These are phyloP conservation scores for Yamadazyma endophytica DNA, from an alignment of 805 yeast genomes.

Conservation along the genomic window DNA sequence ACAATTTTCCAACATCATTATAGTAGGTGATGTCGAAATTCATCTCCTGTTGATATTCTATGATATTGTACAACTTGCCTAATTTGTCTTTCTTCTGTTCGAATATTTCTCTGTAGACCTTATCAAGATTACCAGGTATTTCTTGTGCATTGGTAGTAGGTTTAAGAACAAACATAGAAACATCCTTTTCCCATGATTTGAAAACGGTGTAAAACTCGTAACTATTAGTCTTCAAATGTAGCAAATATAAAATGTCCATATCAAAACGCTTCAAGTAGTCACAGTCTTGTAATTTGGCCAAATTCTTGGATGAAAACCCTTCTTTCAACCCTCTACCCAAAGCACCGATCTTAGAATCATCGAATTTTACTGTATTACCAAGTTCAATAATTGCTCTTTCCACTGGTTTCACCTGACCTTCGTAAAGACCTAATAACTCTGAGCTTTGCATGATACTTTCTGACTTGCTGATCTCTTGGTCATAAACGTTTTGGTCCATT, in stretches of 20 bases:
- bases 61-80: conserved; percentile 37
- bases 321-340: conserved; percentile 79
- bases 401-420: conserved; percentile 59
- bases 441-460: conserved; percentile 63
- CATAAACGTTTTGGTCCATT: conserved; percentile 63
- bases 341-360: conserved; percentile 70
- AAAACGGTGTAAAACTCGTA: conserved; percentile 71
- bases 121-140: conserved; percentile 50
- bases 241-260: conserved; percentile 57
- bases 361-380: conserved; percentile 71
- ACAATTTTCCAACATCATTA: conserved; percentile 51
- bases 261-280: conserved; percentile 53
- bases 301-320: conserved; percentile 71
- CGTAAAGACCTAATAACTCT: conserved; percentile 67
- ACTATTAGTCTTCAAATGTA: conserved; percentile 68
- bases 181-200: conserved; percentile 55
- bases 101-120: conserved; percentile 52
- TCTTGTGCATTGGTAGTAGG: conserved; percentile 68
- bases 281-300: conserved; percentile 44
- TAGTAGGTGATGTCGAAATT: conserved; percentile 53
- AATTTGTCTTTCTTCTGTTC: conserved; percentile 44
- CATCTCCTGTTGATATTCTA: conserved; percentile 51
- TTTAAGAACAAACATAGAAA: conserved; percentile 55
- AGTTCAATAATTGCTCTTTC: conserved; percentile 77
- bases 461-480: conserved; percentile 51